Conservation (phyloP, 768 basidiomycete genomes). For the Wakefieldia striispora region DNA sequence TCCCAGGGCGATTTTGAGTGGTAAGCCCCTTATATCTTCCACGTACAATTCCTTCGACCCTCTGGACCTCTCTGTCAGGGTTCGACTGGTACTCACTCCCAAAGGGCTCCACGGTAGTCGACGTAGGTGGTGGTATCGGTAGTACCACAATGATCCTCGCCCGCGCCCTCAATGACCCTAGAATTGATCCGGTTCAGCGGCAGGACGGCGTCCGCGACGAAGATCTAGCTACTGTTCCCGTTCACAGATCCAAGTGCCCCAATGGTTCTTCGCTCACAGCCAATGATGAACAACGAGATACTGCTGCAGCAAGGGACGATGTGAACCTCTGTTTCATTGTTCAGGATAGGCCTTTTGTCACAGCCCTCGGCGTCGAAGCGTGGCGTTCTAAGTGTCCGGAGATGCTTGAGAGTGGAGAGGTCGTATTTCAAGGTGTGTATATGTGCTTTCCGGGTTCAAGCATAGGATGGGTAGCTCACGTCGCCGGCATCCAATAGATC, state of each 20-base stretch:
- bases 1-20: slow-evolving; percentile 55
- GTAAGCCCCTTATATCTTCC: slow-evolving; percentile 30
- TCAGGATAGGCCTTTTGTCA: slow-evolving; percentile 58
- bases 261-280: neutral
- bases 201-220: slow-evolving; percentile 1
- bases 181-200: neutral
- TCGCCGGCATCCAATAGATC: slow-evolving; percentile 37
- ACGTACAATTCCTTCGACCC: neutral
- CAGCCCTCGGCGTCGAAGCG: slow-evolving; percentile 51
- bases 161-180: slow-evolving; percentile 31
- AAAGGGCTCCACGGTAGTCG: slow-evolving; percentile 52
- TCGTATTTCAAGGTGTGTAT: slow-evolving; percentile 47
- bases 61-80: slow-evolving; percentile 33
- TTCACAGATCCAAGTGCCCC: neutral
- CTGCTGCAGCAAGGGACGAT: slow-evolving; percentile 5
- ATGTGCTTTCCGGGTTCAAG: neutral
- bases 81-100: slow-evolving; percentile 58
- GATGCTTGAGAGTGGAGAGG: slow-evolving; percentile 52
- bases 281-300: slow-evolving; percentile 9
- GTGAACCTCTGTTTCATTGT: slow-evolving; percentile 50
- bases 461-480: neutral
- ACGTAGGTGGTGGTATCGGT: slow-evolving; percentile 72
- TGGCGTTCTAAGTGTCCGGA: slow-evolving; percentile 62
- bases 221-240: neutral
- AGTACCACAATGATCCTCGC: slow-evolving; percentile 45